phyloP scores from a whole-genome alignment of 176 grass and related monocot species.

The Rhynchospora breviuscula region DNA sequence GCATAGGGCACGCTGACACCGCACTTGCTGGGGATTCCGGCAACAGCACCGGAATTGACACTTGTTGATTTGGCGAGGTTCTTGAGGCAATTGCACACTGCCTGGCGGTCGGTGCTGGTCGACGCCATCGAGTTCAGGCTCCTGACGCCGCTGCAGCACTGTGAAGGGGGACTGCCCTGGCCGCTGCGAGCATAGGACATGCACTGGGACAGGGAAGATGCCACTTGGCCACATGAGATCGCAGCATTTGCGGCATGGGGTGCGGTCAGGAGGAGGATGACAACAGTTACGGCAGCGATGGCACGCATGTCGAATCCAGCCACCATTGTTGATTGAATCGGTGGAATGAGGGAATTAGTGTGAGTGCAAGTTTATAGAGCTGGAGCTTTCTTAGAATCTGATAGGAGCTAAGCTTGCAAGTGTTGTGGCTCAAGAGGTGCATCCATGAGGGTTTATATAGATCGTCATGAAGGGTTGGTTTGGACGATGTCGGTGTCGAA shows the following conservation, averaged over 20 bases:
- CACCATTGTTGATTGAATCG: conserved; percentile 27
- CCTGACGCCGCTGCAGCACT: conserved; percentile 14
- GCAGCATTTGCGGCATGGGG: conserved; percentile 9
- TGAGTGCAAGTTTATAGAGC: neutral
- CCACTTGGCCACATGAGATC: conserved; percentile 13
- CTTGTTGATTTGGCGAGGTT: neutral
- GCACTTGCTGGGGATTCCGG: conserved; percentile 46
- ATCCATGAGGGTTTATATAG: conserved; percentile 12
- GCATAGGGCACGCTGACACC: conserved; percentile 37
- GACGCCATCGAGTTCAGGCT: neutral
- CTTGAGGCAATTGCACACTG: conserved; percentile 49
- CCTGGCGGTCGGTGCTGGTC: conserved; percentile 12
- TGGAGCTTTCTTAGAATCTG: neutral
- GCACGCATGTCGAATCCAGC: conserved; percentile 14
- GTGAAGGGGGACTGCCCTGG: neutral
- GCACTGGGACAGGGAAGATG: conserved; percentile 2
- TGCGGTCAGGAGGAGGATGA: neutral
- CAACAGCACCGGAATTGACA: conserved; percentile 27
- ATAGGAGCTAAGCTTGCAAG: neutral
- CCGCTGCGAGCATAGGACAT: conserved; percentile 19
- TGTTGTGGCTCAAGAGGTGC: neutral
- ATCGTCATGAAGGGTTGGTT: neutral
- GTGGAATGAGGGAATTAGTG: neutral
- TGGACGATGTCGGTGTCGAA: neutral
- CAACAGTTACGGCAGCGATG: conserved; percentile 8